phyloP scores from a whole-genome alignment of 2,329 filamentous ascomycete species.

The Colletotrichum salicis region DNA sequence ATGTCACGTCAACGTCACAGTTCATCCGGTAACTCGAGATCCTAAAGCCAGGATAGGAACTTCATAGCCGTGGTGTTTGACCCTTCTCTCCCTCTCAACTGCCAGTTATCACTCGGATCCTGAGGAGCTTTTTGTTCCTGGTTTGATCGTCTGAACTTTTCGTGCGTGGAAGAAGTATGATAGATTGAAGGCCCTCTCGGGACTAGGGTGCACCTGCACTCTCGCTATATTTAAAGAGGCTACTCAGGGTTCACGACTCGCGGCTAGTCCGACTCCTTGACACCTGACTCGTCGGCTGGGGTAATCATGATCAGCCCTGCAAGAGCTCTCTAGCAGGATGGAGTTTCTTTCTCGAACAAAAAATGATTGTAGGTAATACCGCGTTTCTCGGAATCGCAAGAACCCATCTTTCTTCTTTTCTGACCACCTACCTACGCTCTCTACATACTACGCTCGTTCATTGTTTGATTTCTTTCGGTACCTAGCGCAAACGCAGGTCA shows the following conservation, averaged over 20 bases:
- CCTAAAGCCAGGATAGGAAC: neutral
- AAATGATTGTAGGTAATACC: neutral
- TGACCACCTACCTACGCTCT: neutral
- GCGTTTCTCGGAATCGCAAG: neutral
- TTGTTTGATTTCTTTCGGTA: neutral
- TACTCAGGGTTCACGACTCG: constrained; percentile 16
- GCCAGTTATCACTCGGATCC: neutral
- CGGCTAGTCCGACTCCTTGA: neutral
- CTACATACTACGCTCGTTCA: neutral
- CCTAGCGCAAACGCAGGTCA: neutral
- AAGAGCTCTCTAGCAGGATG: neutral
- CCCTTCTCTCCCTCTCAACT: neutral
- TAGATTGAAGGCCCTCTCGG: neutral
- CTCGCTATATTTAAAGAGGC: neutral
- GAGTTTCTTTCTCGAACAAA: neutral
- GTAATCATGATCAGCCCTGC: too few relatives aligned
- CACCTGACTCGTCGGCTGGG: neutral
- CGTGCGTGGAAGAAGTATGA: neutral
- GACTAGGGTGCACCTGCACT: neutral
- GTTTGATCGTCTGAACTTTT: constrained; percentile 9
- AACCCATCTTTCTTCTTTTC: neutral
- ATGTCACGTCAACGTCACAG: neutral
- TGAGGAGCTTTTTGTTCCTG: neutral
- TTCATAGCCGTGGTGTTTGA: too few relatives aligned
- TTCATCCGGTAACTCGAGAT: neutral